These are phyloP conservation scores for Clavulina sp. DNA, from an alignment of 768 basidiomycete species.

Conservation along the genomic window DNA sequence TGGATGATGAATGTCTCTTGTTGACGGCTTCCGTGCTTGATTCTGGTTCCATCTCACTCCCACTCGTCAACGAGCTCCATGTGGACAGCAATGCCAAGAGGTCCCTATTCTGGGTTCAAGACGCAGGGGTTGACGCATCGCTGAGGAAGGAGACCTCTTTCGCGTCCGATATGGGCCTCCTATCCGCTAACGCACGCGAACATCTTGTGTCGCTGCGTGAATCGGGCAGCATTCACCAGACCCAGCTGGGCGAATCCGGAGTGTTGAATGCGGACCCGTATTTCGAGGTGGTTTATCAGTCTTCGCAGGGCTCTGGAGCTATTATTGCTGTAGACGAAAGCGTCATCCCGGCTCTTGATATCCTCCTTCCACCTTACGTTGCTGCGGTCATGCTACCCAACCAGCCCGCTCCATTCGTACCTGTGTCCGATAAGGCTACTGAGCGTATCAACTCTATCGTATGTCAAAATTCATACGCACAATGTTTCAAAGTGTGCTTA, in stretches of 20 bases:
- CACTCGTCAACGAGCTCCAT: not conserved
- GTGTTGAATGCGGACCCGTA: not conserved
- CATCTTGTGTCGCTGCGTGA: not conserved
- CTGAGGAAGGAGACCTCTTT: slow-evolving; percentile 8
- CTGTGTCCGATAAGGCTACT: slow-evolving; percentile 40
- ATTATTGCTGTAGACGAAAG: slow-evolving; percentile 16
- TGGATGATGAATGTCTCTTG: slow-evolving; percentile 2
- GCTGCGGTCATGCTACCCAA: slow-evolving; percentile 45
- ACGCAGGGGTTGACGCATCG: slow-evolving; percentile 18
- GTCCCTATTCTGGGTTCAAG: slow-evolving; percentile 20
- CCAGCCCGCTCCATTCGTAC: slow-evolving; percentile 26
- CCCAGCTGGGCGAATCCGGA: not conserved
- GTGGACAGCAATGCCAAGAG: not conserved
- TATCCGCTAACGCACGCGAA: not conserved
- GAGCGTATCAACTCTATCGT: slow-evolving; percentile 39
- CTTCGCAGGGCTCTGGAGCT: slow-evolving; percentile 13
- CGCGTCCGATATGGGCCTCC: slow-evolving; percentile 1
- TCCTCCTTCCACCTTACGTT: slow-evolving; percentile 54
- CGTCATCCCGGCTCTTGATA: slow-evolving; percentile 28
- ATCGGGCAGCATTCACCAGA: slow-evolving; percentile 2
- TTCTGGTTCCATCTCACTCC: slow-evolving; percentile 5
- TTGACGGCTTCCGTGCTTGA: not conserved
- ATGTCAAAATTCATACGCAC: no score
- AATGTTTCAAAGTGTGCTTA: no score
- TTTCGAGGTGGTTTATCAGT: slow-evolving; percentile 12